Evolutionary conservation across 164 flowering plant species (phyloP).

Genomic region (Tetrastigma voinierianum): DNA sequence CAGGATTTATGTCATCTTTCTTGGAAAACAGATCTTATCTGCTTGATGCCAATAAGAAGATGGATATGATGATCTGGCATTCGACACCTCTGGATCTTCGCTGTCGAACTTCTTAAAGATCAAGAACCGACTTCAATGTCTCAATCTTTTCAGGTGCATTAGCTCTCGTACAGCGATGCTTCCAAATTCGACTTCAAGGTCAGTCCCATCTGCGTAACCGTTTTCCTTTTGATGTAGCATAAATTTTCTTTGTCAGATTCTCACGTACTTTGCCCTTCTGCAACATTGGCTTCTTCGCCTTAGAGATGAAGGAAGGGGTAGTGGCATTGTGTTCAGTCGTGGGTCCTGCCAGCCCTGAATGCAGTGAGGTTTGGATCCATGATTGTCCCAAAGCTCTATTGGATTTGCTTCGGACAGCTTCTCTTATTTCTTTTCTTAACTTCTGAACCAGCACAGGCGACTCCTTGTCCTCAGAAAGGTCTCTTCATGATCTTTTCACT

Average conservation of each 20-base stretch:
- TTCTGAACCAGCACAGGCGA: constrained; percentile 62
- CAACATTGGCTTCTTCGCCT: constrained; percentile 55
- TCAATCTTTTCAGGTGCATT: constrained; percentile 74
- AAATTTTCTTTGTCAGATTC: constrained; percentile 84
- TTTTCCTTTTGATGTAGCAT: constrained; percentile 67
- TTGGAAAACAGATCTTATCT: constrained; percentile 85
- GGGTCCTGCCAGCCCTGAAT: constrained; percentile 75
- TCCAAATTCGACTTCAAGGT: constrained; percentile 96
- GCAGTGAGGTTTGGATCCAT: constrained; percentile 81
- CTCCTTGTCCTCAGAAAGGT: constrained; percentile 51
- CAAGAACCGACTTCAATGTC: constrained; percentile 83
- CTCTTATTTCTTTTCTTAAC: constrained; percentile 79
- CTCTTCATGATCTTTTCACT: constrained; percentile 91
- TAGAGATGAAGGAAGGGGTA: constrained; percentile 46
- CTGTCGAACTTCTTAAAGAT: constrained; percentile 53
- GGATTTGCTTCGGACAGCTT: constrained; percentile 72
- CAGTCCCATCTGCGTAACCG: constrained; percentile 84
- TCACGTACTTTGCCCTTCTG: constrained; percentile 92
- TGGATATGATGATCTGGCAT: constrained; percentile 36
- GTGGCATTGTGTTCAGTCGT: constrained; percentile 37
- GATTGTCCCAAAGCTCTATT: constrained; percentile 40
- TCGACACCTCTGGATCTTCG: constrained; percentile 31
- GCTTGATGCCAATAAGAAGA: constrained; percentile 89
- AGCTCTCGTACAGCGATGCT: constrained; percentile 63
- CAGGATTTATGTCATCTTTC: constrained; percentile 78